phyloP scores from a whole-genome alignment of 2,329 filamentous ascomycete species.

The Alternaria sp. region DNA sequence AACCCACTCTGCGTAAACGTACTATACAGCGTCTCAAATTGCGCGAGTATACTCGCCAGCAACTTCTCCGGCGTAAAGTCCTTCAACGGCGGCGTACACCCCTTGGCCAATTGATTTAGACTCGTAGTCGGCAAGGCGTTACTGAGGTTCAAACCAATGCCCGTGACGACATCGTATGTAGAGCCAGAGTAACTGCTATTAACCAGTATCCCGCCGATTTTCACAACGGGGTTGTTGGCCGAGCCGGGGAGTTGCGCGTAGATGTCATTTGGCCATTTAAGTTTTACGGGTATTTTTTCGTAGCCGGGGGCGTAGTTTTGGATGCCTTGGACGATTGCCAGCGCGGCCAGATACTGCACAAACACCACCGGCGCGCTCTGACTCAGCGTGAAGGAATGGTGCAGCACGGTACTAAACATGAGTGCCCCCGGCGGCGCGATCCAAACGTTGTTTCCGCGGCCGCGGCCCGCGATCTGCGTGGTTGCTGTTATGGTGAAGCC shows the following conservation, averaged over 20 bases:
- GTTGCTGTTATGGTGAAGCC: conserved; percentile 91
- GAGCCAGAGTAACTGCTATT: conserved; percentile 81
- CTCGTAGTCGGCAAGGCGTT: conserved; percentile 88
- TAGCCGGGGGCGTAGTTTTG: conserved; percentile 81
- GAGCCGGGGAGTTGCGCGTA: conserved; percentile 57
- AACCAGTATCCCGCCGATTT: conserved; percentile 91
- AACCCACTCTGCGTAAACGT: conserved; percentile 80
- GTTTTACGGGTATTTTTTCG: conserved; percentile 74
- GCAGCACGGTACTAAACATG: conserved; percentile 87
- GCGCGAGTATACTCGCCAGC: conserved; percentile 78
- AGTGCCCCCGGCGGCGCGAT: conserved; percentile 85
- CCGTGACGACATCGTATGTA: conserved; percentile 83
- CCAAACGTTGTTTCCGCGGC: conserved; percentile 93
- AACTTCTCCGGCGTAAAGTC: conserved; percentile 79
- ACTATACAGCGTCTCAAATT: conserved; percentile 78
- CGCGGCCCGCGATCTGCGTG: conserved; percentile 84
- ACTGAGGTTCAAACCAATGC: conserved; percentile 80
- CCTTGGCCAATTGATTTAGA: conserved; percentile 71
- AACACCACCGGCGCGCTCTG: conserved; percentile 83
- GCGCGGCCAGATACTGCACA: conserved; percentile 88
- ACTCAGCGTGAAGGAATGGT: conserved; percentile 77
- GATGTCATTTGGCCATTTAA: conserved; percentile 99
- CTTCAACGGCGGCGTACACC: conserved; percentile 40
- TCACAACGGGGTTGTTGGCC: conserved; percentile 69
- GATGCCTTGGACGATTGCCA: conserved; percentile 85